Conservation (phyloP, 1,139 yeast species). For the Kodamaea suecica region DNA sequence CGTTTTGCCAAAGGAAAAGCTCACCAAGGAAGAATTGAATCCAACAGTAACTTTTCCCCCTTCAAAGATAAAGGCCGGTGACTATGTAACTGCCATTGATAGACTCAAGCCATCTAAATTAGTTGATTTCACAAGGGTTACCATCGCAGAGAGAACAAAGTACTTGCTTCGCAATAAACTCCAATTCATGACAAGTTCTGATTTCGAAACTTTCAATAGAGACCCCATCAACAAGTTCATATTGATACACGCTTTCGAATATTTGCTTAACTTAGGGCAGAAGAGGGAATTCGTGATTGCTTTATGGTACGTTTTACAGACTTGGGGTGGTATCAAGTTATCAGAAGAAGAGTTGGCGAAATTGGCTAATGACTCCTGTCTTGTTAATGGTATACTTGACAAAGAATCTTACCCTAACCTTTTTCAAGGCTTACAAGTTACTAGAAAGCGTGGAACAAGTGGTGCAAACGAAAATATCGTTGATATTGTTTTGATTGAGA, state of each 20-base stretch:
- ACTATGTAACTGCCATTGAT: constrained; percentile 2
- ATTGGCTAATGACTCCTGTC: constrained; percentile 1
- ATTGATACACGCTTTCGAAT: constrained; percentile 31
- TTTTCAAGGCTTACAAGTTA: constrained; percentile 3
- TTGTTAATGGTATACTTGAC: constrained; percentile 6
- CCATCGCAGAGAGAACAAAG: constrained; percentile 19
- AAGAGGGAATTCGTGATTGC: constrained; percentile 29
- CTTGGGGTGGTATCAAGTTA: constrained; percentile 34
- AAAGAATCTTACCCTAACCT: constrained; percentile 9
- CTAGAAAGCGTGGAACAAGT: constrained; percentile 4
- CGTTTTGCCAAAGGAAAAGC: constrained; percentile 7
- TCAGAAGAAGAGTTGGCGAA: constrained; percentile 8
- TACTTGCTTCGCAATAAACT: constrained; percentile 14
- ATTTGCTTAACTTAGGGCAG: constrained; percentile 31
- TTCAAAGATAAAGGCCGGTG: constrained; percentile 1
- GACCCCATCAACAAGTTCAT: constrained; percentile 30
- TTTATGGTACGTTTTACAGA: constrained; percentile 29
- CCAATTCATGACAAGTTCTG: background rate
- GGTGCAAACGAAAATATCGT: constrained; percentile 15
- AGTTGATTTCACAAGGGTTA: constrained; percentile 32
- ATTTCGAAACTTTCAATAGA: constrained; percentile 3
- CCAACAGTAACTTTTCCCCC: constrained; percentile 36
- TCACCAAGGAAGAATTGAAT: constrained; percentile 17
- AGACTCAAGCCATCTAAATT: constrained; percentile 17
- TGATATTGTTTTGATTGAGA: constrained; percentile 29